Conservation (phyloP, 208 protist genomes). For the Leishmania amazonensis region DNA sequence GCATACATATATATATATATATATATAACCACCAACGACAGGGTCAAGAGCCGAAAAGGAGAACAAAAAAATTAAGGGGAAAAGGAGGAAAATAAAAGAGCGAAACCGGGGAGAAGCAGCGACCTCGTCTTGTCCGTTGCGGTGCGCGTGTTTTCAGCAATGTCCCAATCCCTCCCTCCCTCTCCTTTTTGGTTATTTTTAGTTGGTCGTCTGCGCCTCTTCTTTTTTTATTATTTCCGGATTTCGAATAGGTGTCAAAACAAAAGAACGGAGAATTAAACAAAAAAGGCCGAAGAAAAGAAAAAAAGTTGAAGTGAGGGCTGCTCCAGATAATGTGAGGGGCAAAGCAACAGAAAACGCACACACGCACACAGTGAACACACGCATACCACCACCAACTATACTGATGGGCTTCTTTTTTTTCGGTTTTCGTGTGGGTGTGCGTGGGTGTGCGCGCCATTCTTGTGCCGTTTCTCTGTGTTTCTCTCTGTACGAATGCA, state of each 20-base stretch:
- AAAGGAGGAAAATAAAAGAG: not conserved
- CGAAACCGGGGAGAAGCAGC: not conserved
- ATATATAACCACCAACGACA: not conserved
- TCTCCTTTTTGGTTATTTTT: not conserved
- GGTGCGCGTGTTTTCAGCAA: not conserved
- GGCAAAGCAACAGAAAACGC: not conserved
- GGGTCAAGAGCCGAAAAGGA: no score
- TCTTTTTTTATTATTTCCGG: not conserved
- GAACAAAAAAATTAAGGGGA: not conserved
- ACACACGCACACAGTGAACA: not conserved
- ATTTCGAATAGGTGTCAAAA: no score
- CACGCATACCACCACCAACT: not conserved
- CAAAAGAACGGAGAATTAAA: no score
- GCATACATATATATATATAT: not conserved
- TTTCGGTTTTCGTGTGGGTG: not conserved
- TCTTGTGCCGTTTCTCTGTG: not conserved
- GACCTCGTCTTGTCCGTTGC: not conserved
- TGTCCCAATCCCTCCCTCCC: no score
- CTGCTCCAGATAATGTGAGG: not conserved
- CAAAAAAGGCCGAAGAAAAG: no score
- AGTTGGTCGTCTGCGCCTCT: not conserved
- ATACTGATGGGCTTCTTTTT: slow-evolving; percentile 4
- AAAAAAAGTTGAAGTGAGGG: no score
- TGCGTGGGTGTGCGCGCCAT: not conserved
- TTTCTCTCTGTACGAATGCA: not conserved